A percentile compares a stretch with the other conserved stretches of the same genome.
Evolutionary conservation across 2,329 filamentous ascomycete genomes (phyloP).

Genomic region (Sporothrix pallida): DNA sequence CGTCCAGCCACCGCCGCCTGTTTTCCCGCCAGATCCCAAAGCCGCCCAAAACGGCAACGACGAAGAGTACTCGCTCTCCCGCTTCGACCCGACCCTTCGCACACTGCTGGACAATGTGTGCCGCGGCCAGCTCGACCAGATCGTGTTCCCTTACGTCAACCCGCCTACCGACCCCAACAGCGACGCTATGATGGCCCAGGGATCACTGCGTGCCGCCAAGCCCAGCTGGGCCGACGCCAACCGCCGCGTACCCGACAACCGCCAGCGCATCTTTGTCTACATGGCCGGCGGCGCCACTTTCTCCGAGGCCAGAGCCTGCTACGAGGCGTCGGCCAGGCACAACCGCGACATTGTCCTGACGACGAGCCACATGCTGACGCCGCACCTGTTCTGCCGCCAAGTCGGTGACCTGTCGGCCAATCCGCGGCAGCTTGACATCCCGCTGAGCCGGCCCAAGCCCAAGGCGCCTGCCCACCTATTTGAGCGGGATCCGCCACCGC

Average conservation of each 20-base stretch:
- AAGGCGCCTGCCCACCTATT: slow-evolving; percentile 86
- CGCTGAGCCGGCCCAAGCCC: slow-evolving; percentile 78
- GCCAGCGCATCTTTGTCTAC: slow-evolving; percentile 90
- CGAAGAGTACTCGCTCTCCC: slow-evolving; percentile 84
- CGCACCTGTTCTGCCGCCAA: slow-evolving; percentile 81
- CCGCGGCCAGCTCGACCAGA: slow-evolving; percentile 69
- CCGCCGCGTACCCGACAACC: slow-evolving; percentile 75
- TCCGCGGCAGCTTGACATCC: slow-evolving; percentile 77
- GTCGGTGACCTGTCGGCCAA: slow-evolving; percentile 78
- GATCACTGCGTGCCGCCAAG: slow-evolving; percentile 87
- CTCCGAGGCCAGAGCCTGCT: slow-evolving; percentile 86
- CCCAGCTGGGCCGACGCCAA: slow-evolving; percentile 93
- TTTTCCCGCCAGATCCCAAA: slow-evolving; percentile 73
- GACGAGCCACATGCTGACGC: slow-evolving; percentile 91
- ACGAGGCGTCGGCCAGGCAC: slow-evolving; percentile 76
- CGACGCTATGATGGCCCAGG: slow-evolving; percentile 63
- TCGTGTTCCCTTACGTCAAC: slow-evolving; percentile 73
- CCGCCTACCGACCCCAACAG: slow-evolving; percentile 69
- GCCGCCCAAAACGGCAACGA: slow-evolving; percentile 52
- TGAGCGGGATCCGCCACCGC: slow-evolving; percentile 66
- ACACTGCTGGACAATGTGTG: slow-evolving; percentile 78
- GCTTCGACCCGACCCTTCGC: slow-evolving; percentile 83
- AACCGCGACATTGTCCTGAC: slow-evolving; percentile 85
- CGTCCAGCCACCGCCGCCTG: slow-evolving; percentile 65
- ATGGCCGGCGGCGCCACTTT: slow-evolving; percentile 96